Percentiles rank a stretch among this genome's conserved stretches.
Evolutionary conservation across 2,329 filamentous ascomycete species (phyloP).

Genomic region (Aphanoascus verrucosus): DNA sequence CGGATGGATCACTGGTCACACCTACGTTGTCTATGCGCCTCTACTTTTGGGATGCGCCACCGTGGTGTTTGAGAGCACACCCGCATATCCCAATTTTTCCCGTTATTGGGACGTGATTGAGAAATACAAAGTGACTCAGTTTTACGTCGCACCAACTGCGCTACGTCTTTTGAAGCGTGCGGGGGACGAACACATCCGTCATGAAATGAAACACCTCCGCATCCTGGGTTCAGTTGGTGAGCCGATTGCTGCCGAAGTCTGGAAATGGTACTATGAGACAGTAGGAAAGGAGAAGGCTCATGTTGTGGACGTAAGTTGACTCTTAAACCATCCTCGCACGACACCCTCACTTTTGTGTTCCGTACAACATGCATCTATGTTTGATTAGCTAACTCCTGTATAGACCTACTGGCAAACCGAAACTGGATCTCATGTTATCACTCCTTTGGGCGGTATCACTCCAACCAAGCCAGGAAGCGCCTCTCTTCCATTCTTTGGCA

Average conservation of each 20-base stretch:
- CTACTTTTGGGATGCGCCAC: conserved; percentile 86
- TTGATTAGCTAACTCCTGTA: neutral
- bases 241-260: conserved; percentile 93
- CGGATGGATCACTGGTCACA: conserved; percentile 98
- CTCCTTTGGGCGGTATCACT: conserved; percentile 81
- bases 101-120: conserved; percentile 98
- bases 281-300: conserved; percentile 91
- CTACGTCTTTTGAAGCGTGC: conserved; percentile 89
- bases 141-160: conserved; percentile 95
- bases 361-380: neutral
- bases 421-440: conserved; percentile 93
- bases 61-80: conserved; percentile 95
- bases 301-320: conserved; percentile 71
- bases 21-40: conserved; percentile 94
- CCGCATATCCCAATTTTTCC: conserved; percentile 94
- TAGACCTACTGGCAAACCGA: conserved; percentile 99
- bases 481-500: conserved; percentile 94
- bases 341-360: neutral
- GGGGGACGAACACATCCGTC: conserved; percentile 82
- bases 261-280: conserved; percentile 98
- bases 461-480: conserved; percentile 95
- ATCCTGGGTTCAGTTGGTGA: conserved; percentile 92
- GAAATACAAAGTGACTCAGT: conserved; percentile 89
- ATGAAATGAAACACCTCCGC: conserved; percentile 77
- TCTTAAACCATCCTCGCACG: neutral